These are phyloP conservation scores for Plasmodium ovale DNA, from an alignment of 169 alveolate species.

Conservation along the genomic window DNA sequence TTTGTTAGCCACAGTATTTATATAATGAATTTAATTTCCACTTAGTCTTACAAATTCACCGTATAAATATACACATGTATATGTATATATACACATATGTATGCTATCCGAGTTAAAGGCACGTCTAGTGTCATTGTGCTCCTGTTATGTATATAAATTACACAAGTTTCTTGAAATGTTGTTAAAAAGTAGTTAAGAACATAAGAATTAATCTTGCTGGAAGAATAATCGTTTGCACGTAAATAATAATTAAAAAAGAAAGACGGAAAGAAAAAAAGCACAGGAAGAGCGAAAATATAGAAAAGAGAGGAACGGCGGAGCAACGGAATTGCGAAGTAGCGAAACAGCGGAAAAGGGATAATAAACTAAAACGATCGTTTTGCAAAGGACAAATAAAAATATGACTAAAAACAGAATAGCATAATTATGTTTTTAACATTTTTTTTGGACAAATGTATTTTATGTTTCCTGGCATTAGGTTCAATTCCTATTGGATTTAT, in stretches of 20 bases:
- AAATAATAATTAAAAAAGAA: background rate
- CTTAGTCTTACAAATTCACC: too few relatives aligned
- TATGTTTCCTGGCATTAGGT: conserved; percentile 72
- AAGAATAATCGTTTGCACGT: conserved; percentile 4
- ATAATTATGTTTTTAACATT: conserved; percentile 74
- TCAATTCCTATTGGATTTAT: conserved; percentile 77
- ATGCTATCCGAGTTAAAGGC: too few relatives aligned
- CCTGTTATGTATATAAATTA: background rate
- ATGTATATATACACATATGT: too few relatives aligned
- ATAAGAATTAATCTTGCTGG: background rate
- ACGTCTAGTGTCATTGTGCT: too few relatives aligned
- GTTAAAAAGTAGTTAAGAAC: conserved; percentile 7
- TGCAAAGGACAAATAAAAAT: conserved; percentile 29
- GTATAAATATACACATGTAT: too few relatives aligned
- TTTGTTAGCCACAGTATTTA: too few relatives aligned
- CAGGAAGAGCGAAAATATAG: background rate
- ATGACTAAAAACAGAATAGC: conserved; percentile 59
- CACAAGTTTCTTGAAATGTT: conserved; percentile 10
- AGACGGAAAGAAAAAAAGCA: background rate
- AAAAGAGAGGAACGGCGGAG: too few relatives aligned
- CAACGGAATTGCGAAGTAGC: too few relatives aligned
- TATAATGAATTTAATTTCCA: too few relatives aligned
- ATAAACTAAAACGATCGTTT: conserved; percentile 3
- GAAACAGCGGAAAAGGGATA: background rate
- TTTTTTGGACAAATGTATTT: conserved; percentile 73